Base-by-base conservation (phyloP, 2,329 filamentous ascomycete genomes). In the Parascedosporium putredinis region DNA sequence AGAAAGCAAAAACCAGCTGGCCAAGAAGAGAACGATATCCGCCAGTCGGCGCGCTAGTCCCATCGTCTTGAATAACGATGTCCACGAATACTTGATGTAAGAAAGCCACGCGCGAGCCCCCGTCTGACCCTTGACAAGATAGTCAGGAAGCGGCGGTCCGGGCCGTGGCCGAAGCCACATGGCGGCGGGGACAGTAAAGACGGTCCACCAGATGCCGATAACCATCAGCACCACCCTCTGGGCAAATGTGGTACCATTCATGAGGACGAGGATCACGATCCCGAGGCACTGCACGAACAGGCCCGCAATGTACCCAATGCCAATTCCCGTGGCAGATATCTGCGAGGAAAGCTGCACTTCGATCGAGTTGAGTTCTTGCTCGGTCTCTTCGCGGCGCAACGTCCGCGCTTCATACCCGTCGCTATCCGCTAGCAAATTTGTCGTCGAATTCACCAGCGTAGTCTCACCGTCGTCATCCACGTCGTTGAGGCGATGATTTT, bases 1-100 rank as follows among this genome's bases (percentile, higher is more conserved):
- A 5, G 87, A 95, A 2, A 98, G 76, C 25, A 98, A 75, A 62
- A 98, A 96, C 93, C 93, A 98, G 5, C 88, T 89, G 3, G 77
- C 80, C 4, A 98, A 76, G 62, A 93, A 93, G 5, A 91, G 71
- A 24, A 86, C 69, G 24, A 91, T 83, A 57, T 93, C 87, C 47
- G 81, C 70, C 5, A 91, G 73, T 9, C 78, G 76, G 12, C 84
- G 74, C 3, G 91, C 90, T 42, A 89, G 78, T 57, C 81, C 76
- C 9, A 90, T 69, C 0, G 93, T 97, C 52, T 82, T 83, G 55
- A 83, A 90, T 1, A 98, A 75, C 2, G 88, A 88, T 51, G 78
- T 83, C 93, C 93, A 98, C 0, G 90, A 86, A 63, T 86, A 91
- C 0, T 72, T 68, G 33, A 95, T 78, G 62, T 96, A 95, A 4